Base-by-base conservation (phyloP, 2,329 filamentous ascomycete genomes). In the Neofusicoccum sp. region DNA sequence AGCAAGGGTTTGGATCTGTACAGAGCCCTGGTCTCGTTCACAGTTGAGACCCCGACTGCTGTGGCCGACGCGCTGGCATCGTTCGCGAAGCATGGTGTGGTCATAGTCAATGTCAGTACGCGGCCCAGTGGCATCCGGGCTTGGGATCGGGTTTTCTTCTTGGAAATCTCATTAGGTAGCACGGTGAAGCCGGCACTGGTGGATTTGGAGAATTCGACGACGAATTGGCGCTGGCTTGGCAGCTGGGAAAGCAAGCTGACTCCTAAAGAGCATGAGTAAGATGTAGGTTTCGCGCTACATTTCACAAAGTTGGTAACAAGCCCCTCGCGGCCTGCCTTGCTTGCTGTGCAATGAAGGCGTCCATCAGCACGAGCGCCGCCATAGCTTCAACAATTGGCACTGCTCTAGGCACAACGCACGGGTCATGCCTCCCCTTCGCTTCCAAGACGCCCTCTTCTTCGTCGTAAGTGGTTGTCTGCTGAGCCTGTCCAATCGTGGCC, bases 111-210 rank as follows among this genome's bases (percentile, higher is more conserved):
- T 74, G 96, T 98, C 76, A 93, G 92, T 74, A 93, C 91, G 68
- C 80, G 94, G 67, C 94, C 94, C 5, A 92, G 91, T 70, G 84
- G 90, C 62, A 80, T 84, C 39, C 79, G 81, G 68, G 86, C 90
- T 16, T 98, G 96, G 86, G 88, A 95, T 74, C 98, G 98, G 78
- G 85, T 97, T 39, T 97, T 98, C 79, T 93, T 98, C 73, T 88
- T 97, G 33, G 94, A 98, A 80, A 93, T 96, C 70, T 85, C 90
- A 74, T 89, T 90, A 1, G 81, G 83, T 56, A 84, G 82, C 3
- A 80, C 81, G 65, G 87, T 93, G 12, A 82, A 85, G 64, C 77
- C 76, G 22, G 89, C 87, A 29, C 75, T 93, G 72, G 79, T 78
- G 56, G 84, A 84, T 66, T 80, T 92, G 66, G 78, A 77, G 1